Conservation (phyloP, 768 basidiomycete genomes). For the Collybiopsis luxurians region DNA sequence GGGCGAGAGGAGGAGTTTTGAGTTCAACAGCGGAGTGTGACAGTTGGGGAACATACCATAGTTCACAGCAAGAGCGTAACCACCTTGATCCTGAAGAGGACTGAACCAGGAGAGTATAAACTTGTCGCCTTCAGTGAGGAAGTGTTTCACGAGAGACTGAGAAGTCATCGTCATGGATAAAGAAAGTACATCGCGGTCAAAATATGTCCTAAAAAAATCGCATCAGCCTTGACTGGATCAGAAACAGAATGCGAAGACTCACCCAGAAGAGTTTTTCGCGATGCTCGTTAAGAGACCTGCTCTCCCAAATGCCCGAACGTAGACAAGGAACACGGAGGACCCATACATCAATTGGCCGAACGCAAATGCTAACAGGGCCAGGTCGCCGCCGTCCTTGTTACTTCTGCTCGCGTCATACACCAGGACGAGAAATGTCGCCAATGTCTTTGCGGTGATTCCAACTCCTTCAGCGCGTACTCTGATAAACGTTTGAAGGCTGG, state of each 20-base stretch:
- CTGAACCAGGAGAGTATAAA: constrained; percentile 83
- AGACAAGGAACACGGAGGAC: constrained; percentile 50
- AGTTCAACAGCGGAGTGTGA: constrained; percentile 1
- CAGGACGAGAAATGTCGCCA: constrained; percentile 68
- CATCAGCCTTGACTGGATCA: neutral
- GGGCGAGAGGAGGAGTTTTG: neutral
- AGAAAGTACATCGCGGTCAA: constrained; percentile 45
- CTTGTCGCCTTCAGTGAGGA: constrained; percentile 95
- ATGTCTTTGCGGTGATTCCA: constrained; percentile 72
- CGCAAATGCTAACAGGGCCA: constrained; percentile 82
- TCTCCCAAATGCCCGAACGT: constrained; percentile 42
- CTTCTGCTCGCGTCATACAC: constrained; percentile 39
- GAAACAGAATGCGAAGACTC: neutral
- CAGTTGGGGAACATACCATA: constrained; percentile 60
- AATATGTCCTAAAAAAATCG: constrained; percentile 26
- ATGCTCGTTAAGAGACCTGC: constrained; percentile 22
- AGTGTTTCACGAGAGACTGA: constrained; percentile 90
- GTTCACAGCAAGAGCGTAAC: constrained; percentile 93
- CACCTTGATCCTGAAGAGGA: constrained; percentile 84
- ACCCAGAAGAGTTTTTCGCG: constrained; percentile 26
- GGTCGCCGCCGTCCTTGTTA: constrained; percentile 30
- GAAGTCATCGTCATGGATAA: constrained; percentile 82
- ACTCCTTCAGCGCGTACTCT: constrained; percentile 86
- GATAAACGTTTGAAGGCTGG: constrained; percentile 60
- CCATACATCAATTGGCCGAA: constrained; percentile 81